Evolutionary conservation across 2,329 filamentous ascomycete genomes (phyloP), one percentile per base, ranked within the genome.

Genomic region (Penicillium occitanis): DNA sequence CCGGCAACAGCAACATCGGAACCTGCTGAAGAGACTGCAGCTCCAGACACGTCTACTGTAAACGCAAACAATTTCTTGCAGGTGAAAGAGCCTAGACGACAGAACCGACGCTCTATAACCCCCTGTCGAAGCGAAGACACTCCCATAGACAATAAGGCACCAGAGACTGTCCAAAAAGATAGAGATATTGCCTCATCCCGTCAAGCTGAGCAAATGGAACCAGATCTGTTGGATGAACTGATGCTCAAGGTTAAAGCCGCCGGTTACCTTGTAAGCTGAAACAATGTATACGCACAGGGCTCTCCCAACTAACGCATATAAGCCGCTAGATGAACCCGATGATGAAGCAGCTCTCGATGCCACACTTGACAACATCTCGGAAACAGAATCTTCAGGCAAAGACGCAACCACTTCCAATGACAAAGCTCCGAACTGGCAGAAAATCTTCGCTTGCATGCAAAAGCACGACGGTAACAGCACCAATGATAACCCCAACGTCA

Each of bases 401-500:
- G 65, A 69, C 25, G 62, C 67, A n/a, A 64, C 48, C 11, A 65
- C 35, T 5, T 65, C 40, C 63, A 57, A 71, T 66, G 51, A 69
- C 65, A 66, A 67, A 66, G 67, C 59, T 3, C 70, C 72, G 17
- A 60, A 69, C 17, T 79, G 78, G 78, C 76, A 76, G 68, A 77
- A 80, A 66, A 81, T 75, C 2, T 88, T 87, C 67, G 79, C 83
- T 37, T 89, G 87, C 72, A 88, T 89, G 86, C 80, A 87, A 53
- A 84, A 84, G 67, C 80, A 84, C 65, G 82, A 82, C 61, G 79
- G 79, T 4, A 74, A 72, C 30, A 75, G 76, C 5, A 74, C 78
- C 14, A 73, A 78, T 0, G 74, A 80, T 13, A 91, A 90, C 70
- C 91, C 92, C 0, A 98, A 97, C 74, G 80, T 82, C 1, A 81